A percentile compares a stretch with the other conserved stretches of the same genome.
These are phyloP conservation scores for Xerocomellus amylosporus DNA, from an alignment of 768 basidiomycete genomes.

Conservation along the genomic window DNA sequence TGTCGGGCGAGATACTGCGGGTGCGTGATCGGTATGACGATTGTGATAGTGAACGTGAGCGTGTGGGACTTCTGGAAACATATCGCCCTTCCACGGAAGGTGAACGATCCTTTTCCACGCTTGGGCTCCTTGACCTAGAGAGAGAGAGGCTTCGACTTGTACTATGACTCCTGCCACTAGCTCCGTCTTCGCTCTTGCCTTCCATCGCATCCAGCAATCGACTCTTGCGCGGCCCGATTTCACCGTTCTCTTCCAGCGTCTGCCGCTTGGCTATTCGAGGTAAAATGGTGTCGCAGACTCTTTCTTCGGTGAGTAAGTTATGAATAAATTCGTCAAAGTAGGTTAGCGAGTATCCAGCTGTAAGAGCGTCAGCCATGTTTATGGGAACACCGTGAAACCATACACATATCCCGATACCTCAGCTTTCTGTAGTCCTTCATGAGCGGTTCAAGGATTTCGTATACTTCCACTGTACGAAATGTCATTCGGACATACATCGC, in stretches of 20 bases:
- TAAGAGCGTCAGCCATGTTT: not conserved
- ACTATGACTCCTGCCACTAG: conserved; percentile 41
- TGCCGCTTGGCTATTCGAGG: conserved; percentile 84
- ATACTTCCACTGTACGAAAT: conserved; percentile 86
- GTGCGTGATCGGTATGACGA: conserved; percentile 53
- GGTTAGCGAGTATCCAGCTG: conserved; percentile 83
- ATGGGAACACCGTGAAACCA: conserved; percentile 23
- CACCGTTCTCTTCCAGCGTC: conserved; percentile 88
- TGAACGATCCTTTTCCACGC: conserved; percentile 27
- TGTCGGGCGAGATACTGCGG: conserved; percentile 56
- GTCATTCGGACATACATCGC: conserved; percentile 95
- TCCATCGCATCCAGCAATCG: conserved; percentile 87
- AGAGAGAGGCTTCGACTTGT: conserved; percentile 26
- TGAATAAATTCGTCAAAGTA: conserved; percentile 94
- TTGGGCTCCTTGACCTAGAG: conserved; percentile 27
- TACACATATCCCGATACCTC: conserved; percentile 76
- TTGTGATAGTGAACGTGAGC: conserved; percentile 38
- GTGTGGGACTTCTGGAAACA: conserved; percentile 63
- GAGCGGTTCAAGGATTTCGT: conserved; percentile 89
- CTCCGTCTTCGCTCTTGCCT: conserved; percentile 54
- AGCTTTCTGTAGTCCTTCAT: conserved; percentile 93
- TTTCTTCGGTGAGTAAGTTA: conserved; percentile 77
- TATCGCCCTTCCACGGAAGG: conserved; percentile 54
- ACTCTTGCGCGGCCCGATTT: conserved; percentile 82
- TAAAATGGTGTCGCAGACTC: conserved; percentile 95